Conservation (phyloP, 768 basidiomycete species). For the Boletus speciosus region DNA sequence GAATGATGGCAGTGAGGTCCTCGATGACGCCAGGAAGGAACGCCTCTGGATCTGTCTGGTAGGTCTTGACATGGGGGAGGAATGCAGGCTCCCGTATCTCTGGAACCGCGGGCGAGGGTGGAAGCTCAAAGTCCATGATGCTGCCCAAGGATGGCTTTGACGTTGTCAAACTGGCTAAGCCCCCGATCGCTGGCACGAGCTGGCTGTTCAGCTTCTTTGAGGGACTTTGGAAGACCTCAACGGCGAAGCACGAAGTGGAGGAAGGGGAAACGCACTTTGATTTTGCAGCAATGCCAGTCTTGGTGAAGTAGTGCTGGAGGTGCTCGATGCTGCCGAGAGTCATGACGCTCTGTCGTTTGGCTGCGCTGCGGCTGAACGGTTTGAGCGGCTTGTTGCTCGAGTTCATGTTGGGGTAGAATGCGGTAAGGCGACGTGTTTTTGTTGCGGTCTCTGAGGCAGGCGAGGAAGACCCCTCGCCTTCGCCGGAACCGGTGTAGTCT, state of each 20-base stretch:
- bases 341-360: conserved; percentile 92
- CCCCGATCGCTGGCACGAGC: conserved; percentile 75
- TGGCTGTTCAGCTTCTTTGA: conserved; percentile 53
- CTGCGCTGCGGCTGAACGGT: conserved; percentile 86
- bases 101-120: conserved; percentile 64
- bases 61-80: conserved; percentile 57
- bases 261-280: conserved; percentile 54
- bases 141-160: conserved; percentile 40
- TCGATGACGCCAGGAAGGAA: conserved; percentile 74
- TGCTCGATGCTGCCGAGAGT: conserved; percentile 95
- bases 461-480: conserved; percentile 32
- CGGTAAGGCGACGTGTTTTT: conserved; percentile 64
- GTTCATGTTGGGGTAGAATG: conserved; percentile 75
- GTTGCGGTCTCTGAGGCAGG: conserved; percentile 30
- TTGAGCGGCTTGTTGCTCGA: conserved; percentile 70
- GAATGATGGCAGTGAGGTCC: conserved; percentile 64
- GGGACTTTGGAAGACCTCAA: conserved; percentile 30
- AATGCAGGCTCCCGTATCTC: conserved; percentile 41
- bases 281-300: conserved; percentile 74
- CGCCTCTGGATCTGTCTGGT: conserved; percentile 72
- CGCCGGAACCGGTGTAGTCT: conserved; percentile 57
- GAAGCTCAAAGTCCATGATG: conserved; percentile 56
- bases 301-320: conserved; percentile 92
- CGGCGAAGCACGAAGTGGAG: background rate
- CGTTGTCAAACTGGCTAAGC: conserved; percentile 42